Conservation (phyloP, 805 yeast genomes). For the Saccharomycopsis synnaedendra region DNA sequence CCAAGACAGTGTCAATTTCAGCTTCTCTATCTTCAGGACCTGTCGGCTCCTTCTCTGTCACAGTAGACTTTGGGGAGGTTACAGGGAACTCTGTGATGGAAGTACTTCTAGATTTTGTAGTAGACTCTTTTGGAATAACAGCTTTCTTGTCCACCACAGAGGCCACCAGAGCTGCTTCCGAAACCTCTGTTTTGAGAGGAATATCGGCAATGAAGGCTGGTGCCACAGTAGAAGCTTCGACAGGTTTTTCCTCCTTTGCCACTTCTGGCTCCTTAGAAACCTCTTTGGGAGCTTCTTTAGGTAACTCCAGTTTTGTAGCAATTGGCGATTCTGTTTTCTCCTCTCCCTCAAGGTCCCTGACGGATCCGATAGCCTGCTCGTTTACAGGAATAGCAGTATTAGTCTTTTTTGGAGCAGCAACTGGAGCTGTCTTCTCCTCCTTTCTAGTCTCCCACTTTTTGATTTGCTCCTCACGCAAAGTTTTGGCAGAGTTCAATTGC, state of each 20-base stretch:
- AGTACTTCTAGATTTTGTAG: too few species aligned
- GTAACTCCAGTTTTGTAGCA: too few species aligned
- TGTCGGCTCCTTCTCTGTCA: not conserved
- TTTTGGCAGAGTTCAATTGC: slow-evolving; percentile 1
- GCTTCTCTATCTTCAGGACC: not conserved
- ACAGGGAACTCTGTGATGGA: too few species aligned
- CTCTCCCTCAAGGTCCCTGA: not conserved
- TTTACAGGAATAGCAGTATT: not conserved
- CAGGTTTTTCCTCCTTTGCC: not conserved
- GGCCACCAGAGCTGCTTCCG: not conserved
- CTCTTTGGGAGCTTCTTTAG: slow-evolving; percentile 1
- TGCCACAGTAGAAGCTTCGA: too few species aligned
- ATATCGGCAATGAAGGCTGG: not conserved
- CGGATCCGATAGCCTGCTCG: not conserved
- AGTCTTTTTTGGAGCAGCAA: not conserved
- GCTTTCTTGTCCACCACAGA: too few species aligned
- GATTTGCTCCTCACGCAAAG: slow-evolving; percentile 3
- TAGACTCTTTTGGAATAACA: too few species aligned
- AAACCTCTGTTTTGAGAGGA: not conserved
- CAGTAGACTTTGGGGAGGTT: too few species aligned
- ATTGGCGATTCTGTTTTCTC: too few species aligned
- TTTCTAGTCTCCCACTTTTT: slow-evolving; percentile 1
- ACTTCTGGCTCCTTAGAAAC: not conserved
- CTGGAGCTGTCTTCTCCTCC: not conserved
- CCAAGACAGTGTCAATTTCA: too few species aligned